Percentiles rank a stretch among this genome's conserved stretches.
phyloP scores from a whole-genome alignment of 2,329 filamentous ascomycete genomes.

The Xylaria hypoxylon region DNA sequence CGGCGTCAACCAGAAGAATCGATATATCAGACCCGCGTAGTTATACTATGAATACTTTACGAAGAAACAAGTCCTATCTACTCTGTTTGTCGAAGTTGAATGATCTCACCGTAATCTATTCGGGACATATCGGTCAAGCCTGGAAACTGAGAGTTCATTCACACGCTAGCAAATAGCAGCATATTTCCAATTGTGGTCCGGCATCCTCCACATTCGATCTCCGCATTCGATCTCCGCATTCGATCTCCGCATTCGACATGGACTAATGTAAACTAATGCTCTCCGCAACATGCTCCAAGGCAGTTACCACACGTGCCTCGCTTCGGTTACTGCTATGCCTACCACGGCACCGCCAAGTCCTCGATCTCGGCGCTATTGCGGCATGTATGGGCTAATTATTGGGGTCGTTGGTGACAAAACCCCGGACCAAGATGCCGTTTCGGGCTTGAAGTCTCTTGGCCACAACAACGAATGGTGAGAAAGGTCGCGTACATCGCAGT shows the following conservation, averaged over 20 bases:
- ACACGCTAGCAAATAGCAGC: no score
- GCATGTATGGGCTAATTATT: constrained; percentile 1
- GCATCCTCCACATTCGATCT: neutral
- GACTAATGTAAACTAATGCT: neutral
- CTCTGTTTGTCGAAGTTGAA: no score
- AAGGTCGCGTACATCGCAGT: neutral
- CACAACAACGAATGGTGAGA: neutral
- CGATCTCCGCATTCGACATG: neutral
- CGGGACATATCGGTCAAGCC: no score
- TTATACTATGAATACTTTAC: no score
- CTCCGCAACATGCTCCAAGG: neutral
- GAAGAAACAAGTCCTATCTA: no score
- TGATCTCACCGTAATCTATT: no score
- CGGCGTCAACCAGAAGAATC: no score
- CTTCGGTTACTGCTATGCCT: neutral
- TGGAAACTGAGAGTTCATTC: no score
- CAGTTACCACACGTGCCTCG: neutral
- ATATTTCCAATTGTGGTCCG: neutral
- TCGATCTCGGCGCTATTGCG: neutral
- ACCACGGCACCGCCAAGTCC: constrained; percentile 4
- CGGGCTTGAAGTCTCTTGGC: neutral
- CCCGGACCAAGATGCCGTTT: constrained; percentile 3
- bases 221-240: no score
- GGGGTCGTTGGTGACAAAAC: neutral
- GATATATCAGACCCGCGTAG: no score